A percentile compares a stretch with the other conserved stretches of the same genome.
Evolutionary conservation across 129 eudicot species (phyloP).

Genomic region (carrot (Daucus carota)): DH1_v3.0 NC_030381.2:38129001-38129500

Average conservation of each 20-base stretch:
- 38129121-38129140: not conserved
- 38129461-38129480: not conserved
- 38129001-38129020: too few relatives aligned
- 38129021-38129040: too few relatives aligned
- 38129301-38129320: not conserved
- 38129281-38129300: not conserved
- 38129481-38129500: not conserved
- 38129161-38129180: not conserved
- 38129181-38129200: not conserved
- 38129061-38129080: too few relatives aligned
- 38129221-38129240: not conserved
- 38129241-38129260: not conserved
- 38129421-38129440: not conserved
- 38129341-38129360: not conserved
- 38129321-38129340: not conserved
- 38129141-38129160: not conserved
- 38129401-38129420: not conserved
- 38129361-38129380: not conserved
- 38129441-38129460: not conserved
- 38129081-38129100: too few relatives aligned
- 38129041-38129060: too few relatives aligned
- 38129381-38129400: not conserved
- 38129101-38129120: too few relatives aligned
- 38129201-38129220: slow-evolving; percentile 1
- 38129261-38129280: not conserved